Conservation (phyloP, 106 monocot genomes). For the Phalaenopsis equestris region DNA sequence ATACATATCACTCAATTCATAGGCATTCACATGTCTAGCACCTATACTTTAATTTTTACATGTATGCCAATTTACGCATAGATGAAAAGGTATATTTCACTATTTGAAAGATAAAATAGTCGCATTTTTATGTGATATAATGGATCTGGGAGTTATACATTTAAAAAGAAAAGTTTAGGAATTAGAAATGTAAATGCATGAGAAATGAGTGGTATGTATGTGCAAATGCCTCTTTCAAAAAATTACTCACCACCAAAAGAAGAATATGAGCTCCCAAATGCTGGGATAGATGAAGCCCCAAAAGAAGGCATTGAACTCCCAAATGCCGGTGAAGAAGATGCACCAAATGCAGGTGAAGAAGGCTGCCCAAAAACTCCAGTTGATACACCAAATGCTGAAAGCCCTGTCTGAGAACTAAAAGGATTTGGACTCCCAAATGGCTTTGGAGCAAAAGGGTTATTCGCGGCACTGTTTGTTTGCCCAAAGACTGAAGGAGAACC, state of each 20-base stretch:
- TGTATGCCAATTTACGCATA: no score
- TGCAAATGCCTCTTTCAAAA: background rate
- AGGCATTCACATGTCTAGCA: no score
- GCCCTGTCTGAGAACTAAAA: conserved; percentile 61
- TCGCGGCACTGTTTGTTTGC: conserved; percentile 33
- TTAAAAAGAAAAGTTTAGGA: no score
- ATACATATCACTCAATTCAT: no score
- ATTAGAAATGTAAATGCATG: no score
- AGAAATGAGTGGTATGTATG: no score
- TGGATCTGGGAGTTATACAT: no score
- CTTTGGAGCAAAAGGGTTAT: conserved; percentile 58
- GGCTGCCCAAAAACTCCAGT: conserved; percentile 84
- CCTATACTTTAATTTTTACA: no score
- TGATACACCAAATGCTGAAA: conserved; percentile 64
- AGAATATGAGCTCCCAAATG: conserved; percentile 60
- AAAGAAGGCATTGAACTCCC: conserved; percentile 55
- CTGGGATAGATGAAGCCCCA: conserved; percentile 56
- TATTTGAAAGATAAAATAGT: no score
- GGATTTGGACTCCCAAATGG: conserved; percentile 65
- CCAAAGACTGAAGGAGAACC: conserved; percentile 67
- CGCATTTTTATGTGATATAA: no score
- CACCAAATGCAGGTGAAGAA: conserved; percentile 46
- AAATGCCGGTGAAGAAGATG: conserved; percentile 50
- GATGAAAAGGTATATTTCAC: no score
- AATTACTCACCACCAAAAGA: conserved; percentile 45